These are phyloP conservation scores for Wickerhamiella brachini DNA, from an alignment of 805 yeast genomes.

Conservation along the genomic window DNA sequence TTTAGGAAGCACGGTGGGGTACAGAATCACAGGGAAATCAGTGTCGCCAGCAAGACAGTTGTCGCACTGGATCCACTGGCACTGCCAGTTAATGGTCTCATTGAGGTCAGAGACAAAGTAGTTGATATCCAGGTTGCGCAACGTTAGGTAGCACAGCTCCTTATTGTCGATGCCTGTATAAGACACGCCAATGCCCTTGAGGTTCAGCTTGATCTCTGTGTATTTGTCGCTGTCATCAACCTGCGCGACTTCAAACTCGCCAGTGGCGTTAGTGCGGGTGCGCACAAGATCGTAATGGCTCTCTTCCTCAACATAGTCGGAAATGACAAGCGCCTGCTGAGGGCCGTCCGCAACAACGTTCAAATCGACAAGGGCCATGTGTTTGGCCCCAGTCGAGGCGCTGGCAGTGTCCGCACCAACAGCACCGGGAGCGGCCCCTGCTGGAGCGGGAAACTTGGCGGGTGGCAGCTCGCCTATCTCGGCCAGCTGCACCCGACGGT, in stretches of 20 bases:
- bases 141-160: conserved; percentile 73
- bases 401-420: no score
- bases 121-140: conserved; percentile 66
- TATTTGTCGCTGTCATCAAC: conserved; percentile 11
- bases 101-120: conserved; percentile 75
- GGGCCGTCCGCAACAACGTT: conserved; percentile 96
- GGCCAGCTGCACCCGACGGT: conserved; percentile 69
- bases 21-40: conserved; percentile 65
- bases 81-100: conserved; percentile 62
- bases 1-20: conserved; percentile 83
- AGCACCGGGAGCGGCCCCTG: conserved; percentile 6
- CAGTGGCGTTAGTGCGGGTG: not conserved
- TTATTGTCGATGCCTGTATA: conserved; percentile 54
- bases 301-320: conserved; percentile 64
- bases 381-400: no score
- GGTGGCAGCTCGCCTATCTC: conserved; percentile 90
- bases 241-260: not conserved
- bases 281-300: conserved; percentile 51
- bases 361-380: conserved; percentile 47
- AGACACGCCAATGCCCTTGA: conserved; percentile 77
- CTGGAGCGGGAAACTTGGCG: conserved; percentile 50
- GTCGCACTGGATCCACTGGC: conserved; percentile 92
- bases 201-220: conserved; percentile 40
- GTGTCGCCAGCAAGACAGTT: conserved; percentile 81
- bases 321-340: conserved; percentile 70